Percentiles rank a stretch among this genome's conserved stretches.
Evolutionary conservation across 192 early-diverging fungal genomes (phyloP).

Genomic region (Dispira simplex): DNA sequence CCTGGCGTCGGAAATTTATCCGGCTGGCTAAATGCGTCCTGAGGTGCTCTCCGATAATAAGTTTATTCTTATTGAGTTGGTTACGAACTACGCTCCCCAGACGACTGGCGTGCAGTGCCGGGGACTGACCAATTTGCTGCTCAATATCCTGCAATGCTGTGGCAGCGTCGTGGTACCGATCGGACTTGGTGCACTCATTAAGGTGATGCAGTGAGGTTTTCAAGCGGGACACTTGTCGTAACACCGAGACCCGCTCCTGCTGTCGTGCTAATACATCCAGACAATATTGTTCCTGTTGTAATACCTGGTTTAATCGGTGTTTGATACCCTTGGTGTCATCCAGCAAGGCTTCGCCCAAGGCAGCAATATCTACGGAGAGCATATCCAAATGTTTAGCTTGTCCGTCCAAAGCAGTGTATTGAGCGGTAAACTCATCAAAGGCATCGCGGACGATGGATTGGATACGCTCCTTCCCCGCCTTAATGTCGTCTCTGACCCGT

Average conservation of each 20-base stretch:
- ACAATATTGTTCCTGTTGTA: neutral
- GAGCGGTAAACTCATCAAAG: neutral
- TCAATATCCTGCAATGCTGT: neutral
- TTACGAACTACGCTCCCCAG: neutral
- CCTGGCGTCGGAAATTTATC: no score
- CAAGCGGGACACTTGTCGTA: neutral
- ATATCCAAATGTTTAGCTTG: neutral
- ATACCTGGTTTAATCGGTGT: neutral
- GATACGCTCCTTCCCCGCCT: neutral
- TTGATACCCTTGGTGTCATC: neutral
- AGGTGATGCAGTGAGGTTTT: neutral
- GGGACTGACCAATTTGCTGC: neutral
- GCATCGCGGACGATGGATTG: neutral
- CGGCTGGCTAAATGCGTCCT: no score
- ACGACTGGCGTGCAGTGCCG: neutral
- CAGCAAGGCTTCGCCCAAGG: constrained; percentile 3
- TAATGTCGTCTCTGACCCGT: neutral
- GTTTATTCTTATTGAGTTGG: neutral
- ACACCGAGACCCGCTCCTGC: neutral
- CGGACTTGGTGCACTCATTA: neutral
- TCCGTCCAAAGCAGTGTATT: no score
- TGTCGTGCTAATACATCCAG: neutral
- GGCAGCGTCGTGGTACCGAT: neutral
- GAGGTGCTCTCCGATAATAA: no score
- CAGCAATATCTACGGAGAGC: constrained; percentile 1